Base-by-base conservation (phyloP, 225 moss, liverwort and hornwort genomes). In the Ulota crispa region DNA sequence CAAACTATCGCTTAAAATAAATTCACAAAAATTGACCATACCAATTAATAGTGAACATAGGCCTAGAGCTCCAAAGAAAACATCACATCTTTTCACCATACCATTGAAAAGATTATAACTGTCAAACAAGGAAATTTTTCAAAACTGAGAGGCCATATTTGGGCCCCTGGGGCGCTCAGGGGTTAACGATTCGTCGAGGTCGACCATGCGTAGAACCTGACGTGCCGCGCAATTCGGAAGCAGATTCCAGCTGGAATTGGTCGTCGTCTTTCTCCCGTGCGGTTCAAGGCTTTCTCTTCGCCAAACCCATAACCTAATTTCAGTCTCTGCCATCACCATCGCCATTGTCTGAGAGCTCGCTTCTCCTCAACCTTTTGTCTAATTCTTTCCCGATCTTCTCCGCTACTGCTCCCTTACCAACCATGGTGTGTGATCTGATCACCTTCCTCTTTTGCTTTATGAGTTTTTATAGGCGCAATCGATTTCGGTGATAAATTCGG, bases 361-460 rank as follows among this genome's bases (percentile, higher is more conserved):
- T 8, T 10, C 27, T 26, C 14, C 59, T 20, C 1, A 0, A 8
- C 31, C 37, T 4, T 4, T 9, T 5, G 15, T 1, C 63, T 30
- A 16, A n/a, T 8, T 45, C 19, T 18, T 45, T n/a, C 18, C 3
- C 18, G 1, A 32, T 64, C 15, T 50, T 60, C 5, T 57, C 59
- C 8, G 16, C 23, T 31, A 12, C 1, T 23, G 2, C 62, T 4
- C 34, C 21, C 2, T 64, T 53, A 52, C 53, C 61, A 41, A 26
- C 15, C 41, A 85, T 85, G 85, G 85, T 82, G 8, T 27, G 78
- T 73, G 13, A 20, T 53, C 9, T 8, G n/a, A n/a, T n/a, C 30
- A 2, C 21, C 11, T 21, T 16, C 2, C 32, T 10, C 16, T 73
- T 6, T 36, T 47, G 4, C 4, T 34, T 42, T 27, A 18, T 41